A percentile compares a stretch with the other conserved stretches of the same genome.
phyloP scores from a whole-genome alignment of 179 eudicot genomes.

The Silene vulgaris region DNA sequence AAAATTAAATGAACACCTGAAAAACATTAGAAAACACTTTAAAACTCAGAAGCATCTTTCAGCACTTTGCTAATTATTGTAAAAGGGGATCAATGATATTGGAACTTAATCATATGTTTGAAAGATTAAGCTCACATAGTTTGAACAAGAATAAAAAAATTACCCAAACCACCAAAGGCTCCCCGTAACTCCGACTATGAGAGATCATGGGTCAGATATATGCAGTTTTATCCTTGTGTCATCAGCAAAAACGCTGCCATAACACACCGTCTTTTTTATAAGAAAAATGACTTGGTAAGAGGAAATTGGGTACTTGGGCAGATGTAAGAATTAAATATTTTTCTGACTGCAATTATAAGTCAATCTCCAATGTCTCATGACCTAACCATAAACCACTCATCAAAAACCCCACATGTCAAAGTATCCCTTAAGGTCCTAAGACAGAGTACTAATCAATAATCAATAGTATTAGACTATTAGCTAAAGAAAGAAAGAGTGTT shows the following conservation, averaged over 20 bases:
- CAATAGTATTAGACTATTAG: slow-evolving; percentile 25
- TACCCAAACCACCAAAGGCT: background rate
- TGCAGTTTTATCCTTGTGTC: background rate
- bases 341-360: slow-evolving; percentile 31
- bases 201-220: background rate
- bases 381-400: slow-evolving; percentile 25
- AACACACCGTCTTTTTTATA: background rate
- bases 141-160: slow-evolving; percentile 15
- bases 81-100: slow-evolving; percentile 11
- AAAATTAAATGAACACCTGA: slow-evolving; percentile 19
- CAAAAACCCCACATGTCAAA: slow-evolving; percentile 36
- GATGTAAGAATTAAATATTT: background rate
- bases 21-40: slow-evolving; percentile 1
- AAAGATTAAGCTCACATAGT: background rate
- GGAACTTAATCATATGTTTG: slow-evolving; percentile 18
- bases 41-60: slow-evolving; percentile 18
- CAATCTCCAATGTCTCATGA: slow-evolving; percentile 33
- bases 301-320: background rate
- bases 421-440: slow-evolving; percentile 18
- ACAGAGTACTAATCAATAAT: slow-evolving; percentile 25
- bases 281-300: background rate
- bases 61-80: slow-evolving; percentile 13
- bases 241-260: background rate
- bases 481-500: slow-evolving; percentile 24
- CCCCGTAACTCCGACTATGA: no score